phyloP scores from a whole-genome alignment of 1,139 yeast species.

The Suhomyces panamericanus region DNA sequence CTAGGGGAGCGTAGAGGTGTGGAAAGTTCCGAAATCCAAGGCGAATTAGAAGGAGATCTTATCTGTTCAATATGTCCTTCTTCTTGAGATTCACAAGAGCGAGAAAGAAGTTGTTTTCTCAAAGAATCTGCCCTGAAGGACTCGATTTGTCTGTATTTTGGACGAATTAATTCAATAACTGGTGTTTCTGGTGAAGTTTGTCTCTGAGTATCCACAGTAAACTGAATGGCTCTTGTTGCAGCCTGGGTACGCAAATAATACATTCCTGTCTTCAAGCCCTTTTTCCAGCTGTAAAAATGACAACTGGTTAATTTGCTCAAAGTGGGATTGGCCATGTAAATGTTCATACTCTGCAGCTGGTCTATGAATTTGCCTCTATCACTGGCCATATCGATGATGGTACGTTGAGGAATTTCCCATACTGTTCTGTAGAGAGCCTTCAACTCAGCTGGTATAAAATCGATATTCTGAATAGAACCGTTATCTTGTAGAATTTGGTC shows the following conservation, averaged over 20 bases:
- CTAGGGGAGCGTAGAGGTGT: not conserved
- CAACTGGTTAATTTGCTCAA: slow-evolving; percentile 59
- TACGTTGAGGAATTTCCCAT: slow-evolving; percentile 61
- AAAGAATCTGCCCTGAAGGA: slow-evolving; percentile 1
- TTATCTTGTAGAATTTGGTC: slow-evolving; percentile 52
- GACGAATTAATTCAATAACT: slow-evolving; percentile 6
- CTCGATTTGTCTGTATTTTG: slow-evolving; percentile 21
- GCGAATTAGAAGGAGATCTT: not conserved
- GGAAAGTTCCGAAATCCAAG: not conserved
- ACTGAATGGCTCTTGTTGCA: slow-evolving; percentile 91
- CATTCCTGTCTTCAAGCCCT: slow-evolving; percentile 65
- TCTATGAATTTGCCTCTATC: slow-evolving; percentile 62
- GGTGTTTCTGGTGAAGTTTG: not conserved
- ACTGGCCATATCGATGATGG: slow-evolving; percentile 59
- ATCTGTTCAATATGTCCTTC: not conserved
- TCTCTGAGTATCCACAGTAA: slow-evolving; percentile 61
- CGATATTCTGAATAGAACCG: slow-evolving; percentile 56
- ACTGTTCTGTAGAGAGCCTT: slow-evolving; percentile 57
- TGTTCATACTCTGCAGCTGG: slow-evolving; percentile 61
- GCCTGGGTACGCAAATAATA: slow-evolving; percentile 77
- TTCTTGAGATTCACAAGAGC: not conserved
- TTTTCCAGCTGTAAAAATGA: slow-evolving; percentile 65
- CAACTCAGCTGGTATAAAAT: slow-evolving; percentile 51
- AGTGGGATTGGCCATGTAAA: slow-evolving; percentile 55
- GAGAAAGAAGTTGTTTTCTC: not conserved